Percentiles rank a stretch among this genome's conserved stretches.
Evolutionary conservation across 805 yeast genomes (phyloP).

Genomic region (Saccharomycopsis malanga): DNA sequence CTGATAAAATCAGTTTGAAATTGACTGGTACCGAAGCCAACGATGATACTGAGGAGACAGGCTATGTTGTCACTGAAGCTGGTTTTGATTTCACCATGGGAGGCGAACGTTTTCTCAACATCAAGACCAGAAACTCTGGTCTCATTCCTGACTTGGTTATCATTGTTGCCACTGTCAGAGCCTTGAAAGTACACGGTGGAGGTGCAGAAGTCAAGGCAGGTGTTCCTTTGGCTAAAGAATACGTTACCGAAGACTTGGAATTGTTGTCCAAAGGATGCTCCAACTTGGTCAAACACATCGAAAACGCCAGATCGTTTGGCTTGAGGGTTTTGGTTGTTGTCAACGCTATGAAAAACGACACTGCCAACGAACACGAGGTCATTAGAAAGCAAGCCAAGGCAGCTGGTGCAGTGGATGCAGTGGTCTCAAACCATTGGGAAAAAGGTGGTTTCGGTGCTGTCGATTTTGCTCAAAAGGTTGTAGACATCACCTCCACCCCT

Average conservation of each 20-base stretch:
- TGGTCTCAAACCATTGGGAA: conserved; percentile 81
- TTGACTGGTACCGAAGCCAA: conserved; percentile 53
- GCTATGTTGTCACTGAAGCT: conserved; percentile 81
- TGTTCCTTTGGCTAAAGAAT: conserved; percentile 66
- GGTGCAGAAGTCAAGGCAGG: conserved; percentile 87
- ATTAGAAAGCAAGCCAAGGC: conserved; percentile 59
- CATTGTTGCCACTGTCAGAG: conserved; percentile 78
- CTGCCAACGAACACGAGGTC: conserved; percentile 59
- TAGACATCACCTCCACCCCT: conserved; percentile 35
- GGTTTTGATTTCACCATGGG: conserved; percentile 92
- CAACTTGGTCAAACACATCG: conserved; percentile 70
- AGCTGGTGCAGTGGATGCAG: conserved; percentile 77
- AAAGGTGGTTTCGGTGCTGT: conserved; percentile 81
- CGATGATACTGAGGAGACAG: conserved; percentile 42
- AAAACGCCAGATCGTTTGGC: conserved; percentile 64
- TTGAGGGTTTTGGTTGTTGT: conserved; percentile 79
- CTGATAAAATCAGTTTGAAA: conserved; percentile 76
- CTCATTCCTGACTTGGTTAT: conserved; percentile 71
- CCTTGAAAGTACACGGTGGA: conserved; percentile 81
- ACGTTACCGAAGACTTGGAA: conserved; percentile 63
- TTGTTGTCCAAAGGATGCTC: conserved; percentile 63
- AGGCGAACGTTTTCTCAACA: conserved; percentile 79
- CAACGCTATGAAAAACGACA: conserved; percentile 70
- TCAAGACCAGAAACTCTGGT: conserved; percentile 79
- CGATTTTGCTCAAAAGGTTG: conserved; percentile 64